Evolutionary conservation across 1,284 basidiomycete genomes (phyloP), one percentile per base, ranked within the genome.

Genomic region (Tylopilus orsonianus): DNA sequence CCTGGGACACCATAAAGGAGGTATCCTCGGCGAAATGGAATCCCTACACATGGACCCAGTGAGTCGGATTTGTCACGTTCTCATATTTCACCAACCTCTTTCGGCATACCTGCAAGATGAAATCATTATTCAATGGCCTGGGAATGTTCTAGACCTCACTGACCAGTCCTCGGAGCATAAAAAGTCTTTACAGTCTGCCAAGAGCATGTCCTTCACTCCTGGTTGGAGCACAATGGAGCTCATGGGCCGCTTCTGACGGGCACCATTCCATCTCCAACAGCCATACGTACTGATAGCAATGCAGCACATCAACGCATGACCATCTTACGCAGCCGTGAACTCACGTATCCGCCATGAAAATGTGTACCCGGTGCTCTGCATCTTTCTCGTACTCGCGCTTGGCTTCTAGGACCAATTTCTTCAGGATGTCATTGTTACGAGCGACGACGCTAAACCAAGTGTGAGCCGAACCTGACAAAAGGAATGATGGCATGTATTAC

Each of bases 301-400:
- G 27, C 43, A 39, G 20, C 16, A 14, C 43, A 41, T 56, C 34
- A 57, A 49, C 48, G 30, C 37, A 33, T 27, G 30, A 46, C 36
- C 35, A 44, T 30, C 20, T 44, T 56, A 56, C 44, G 41, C 14
- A 44, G 46, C 24, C 55, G 39, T 20, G 20, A 45, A 65, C 85
- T 77, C 76, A 90, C 86, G 85, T 86, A 71, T 91, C 89, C 32
- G 86, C 89, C 71, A 91, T 77, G 69, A 86, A 91, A 53, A 91
- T 91, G 61, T 91, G 88, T 44, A 91, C 88, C 52, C 87, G 83
- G 61, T 91, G 88, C 58, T 90, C 87, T 49, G 89, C 87, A 67
- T 91, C 88, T 68, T 88, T 90, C 69, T 91, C 89, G 57, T 91
- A 91, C 54, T 90, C 87, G 46, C 81, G 80, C 70, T 90, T 90